These are phyloP conservation scores for Colletotrichum agaves DNA, from an alignment of 2,329 filamentous ascomycete genomes.

Conservation along the genomic window DNA sequence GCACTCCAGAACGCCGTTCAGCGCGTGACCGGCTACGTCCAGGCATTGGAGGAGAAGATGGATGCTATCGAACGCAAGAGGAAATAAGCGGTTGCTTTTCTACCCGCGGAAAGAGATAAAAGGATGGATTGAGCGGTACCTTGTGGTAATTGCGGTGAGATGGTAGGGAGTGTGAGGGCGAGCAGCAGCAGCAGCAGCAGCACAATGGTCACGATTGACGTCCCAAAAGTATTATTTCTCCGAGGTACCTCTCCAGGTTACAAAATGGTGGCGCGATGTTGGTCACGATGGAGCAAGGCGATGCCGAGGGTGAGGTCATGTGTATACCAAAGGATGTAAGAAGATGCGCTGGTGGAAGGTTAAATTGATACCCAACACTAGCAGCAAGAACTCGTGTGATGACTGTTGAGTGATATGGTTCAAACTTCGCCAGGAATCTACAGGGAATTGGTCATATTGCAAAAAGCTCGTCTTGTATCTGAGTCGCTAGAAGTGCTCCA, in stretches of 20 bases:
- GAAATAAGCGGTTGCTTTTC: conserved; percentile 59
- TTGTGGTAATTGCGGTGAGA: conserved; percentile 7
- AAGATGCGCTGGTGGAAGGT: not conserved
- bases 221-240: conserved; percentile 1
- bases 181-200: conserved; percentile 25
- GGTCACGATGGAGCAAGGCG: not conserved
- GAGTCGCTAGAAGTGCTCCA: no score
- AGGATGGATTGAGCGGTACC: not conserved
- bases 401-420: no score
- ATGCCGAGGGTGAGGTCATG: not conserved
- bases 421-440: no score
- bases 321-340: conserved; percentile 3
- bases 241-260: not conserved
- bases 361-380: no score
- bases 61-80: conserved; percentile 73
- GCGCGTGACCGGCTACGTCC: conserved; percentile 85
- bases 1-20: conserved; percentile 89
- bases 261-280: not conserved
- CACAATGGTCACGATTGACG: conserved; percentile 27
- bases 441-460: no score
- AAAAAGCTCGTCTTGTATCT: no score
- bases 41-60: conserved; percentile 83
- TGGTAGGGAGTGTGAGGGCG: conserved; percentile 9
- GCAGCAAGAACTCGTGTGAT: no score
- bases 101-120: not conserved